phyloP scores from a whole-genome alignment of 75 land plant species.

The Pinus taeda region DNA sequence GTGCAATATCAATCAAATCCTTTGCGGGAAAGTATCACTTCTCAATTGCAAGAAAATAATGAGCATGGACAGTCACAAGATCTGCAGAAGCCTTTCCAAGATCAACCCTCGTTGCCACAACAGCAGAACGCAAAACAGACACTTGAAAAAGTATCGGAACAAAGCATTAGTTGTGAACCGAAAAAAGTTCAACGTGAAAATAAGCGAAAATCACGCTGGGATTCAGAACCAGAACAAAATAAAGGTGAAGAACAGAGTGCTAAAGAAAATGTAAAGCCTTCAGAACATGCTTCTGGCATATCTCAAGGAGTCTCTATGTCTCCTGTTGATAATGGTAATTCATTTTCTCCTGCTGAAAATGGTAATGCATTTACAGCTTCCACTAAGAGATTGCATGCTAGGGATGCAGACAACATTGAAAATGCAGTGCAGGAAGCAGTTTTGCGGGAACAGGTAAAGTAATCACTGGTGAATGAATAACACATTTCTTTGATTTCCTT shows the following conservation, averaged over 20 bases:
- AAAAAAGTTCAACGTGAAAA: background rate
- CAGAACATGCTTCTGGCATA: background rate
- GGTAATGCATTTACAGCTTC: background rate
- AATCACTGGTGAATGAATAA: background rate
- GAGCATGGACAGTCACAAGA: background rate
- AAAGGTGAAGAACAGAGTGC: background rate
- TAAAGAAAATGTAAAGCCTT: background rate
- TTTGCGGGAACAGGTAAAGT: constrained; percentile 58
- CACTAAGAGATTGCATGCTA: background rate
- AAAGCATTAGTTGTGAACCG: background rate
- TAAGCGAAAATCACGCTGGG: constrained; percentile 14
- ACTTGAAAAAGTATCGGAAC: background rate
- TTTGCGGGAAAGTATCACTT: background rate
- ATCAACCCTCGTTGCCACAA: constrained; percentile 3
- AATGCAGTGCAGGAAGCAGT: constrained; percentile 53
- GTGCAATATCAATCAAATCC: constrained; percentile 6
- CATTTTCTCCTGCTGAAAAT: background rate
- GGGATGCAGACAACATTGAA: constrained; percentile 31
- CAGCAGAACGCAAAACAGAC: background rate
- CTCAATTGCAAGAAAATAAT: constrained; percentile 1
- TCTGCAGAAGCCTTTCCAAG: constrained; percentile 4
- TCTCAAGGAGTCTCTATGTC: constrained; percentile 1
- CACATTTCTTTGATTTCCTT: background rate
- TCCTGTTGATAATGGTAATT: background rate
- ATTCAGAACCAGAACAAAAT: background rate